Evolutionary conservation across 352 stramenopile species (phyloP).

Genomic region (Lagenidium sp.): DNA sequence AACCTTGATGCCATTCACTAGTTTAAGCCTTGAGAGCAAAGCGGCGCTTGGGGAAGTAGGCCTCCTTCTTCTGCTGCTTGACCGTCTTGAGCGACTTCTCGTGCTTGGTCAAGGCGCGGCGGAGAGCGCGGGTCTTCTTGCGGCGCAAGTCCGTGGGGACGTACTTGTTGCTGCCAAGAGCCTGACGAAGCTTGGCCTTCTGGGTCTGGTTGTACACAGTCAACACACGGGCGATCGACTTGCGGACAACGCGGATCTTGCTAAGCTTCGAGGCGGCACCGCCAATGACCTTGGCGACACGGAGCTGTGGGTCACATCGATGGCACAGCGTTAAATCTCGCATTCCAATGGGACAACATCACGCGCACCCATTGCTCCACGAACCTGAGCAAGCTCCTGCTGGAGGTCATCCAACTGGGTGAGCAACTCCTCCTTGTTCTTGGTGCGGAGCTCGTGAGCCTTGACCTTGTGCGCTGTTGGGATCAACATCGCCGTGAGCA

Average conservation of each 20-base stretch:
- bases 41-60: constrained; percentile 94
- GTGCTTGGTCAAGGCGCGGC: constrained; percentile 92
- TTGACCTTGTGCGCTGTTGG: constrained; percentile 83
- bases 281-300: constrained; percentile 98
- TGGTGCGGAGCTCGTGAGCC: constrained; percentile 96
- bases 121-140: constrained; percentile 99
- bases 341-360: constrained; percentile 1
- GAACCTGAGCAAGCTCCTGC: constrained; percentile 92
- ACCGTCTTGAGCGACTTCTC: constrained; percentile 92
- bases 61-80: constrained; percentile 94
- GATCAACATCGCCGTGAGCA: constrained; percentile 15
- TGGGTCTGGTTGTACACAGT: constrained; percentile 99
- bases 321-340: too few relatives aligned
- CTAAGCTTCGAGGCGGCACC: constrained; percentile 98
- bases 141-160: constrained; percentile 95
- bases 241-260: constrained; percentile 99
- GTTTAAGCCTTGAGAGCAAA: constrained; percentile 98
- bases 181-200: constrained; percentile 95
- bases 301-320: too few relatives aligned
- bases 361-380: neutral
- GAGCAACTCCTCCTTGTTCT: constrained; percentile 98
- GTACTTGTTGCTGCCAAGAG: constrained; percentile 95
- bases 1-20: constrained; percentile 16
- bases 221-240: constrained; percentile 98
- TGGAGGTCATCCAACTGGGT: constrained; percentile 97